phyloP scores from a whole-genome alignment of 2,329 filamentous ascomycete genomes.

The Nothophaeocryptopus gaeumannii region DNA sequence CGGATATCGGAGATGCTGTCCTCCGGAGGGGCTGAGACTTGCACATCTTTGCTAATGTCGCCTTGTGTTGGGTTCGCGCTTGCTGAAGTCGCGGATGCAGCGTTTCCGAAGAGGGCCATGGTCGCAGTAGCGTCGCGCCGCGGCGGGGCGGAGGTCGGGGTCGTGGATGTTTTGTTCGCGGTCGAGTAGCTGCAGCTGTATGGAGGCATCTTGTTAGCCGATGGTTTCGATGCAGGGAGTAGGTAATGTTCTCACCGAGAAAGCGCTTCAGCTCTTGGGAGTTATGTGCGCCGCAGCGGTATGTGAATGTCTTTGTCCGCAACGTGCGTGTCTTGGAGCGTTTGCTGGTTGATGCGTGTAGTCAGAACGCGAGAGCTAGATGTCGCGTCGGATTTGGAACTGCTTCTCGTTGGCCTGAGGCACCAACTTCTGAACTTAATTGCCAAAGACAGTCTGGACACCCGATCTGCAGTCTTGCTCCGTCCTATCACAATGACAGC shows the following conservation, averaged over 20 bases:
- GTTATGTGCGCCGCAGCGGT: too few relatives aligned
- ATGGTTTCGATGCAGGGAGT: slow-evolving; percentile 57
- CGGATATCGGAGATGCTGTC: slow-evolving; percentile 86
- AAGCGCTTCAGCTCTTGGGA: too few relatives aligned
- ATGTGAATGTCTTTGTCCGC: too few relatives aligned
- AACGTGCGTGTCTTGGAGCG: too few relatives aligned
- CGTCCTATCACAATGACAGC: too few relatives aligned
- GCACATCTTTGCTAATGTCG: slow-evolving; percentile 85
- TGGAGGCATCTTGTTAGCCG: slow-evolving; percentile 40
- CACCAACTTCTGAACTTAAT: not conserved
- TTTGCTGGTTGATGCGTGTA: too few relatives aligned
- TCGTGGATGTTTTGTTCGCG: not conserved
- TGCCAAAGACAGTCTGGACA: too few relatives aligned
- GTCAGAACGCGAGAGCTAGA: too few relatives aligned
- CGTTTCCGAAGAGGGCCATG: slow-evolving; percentile 47
- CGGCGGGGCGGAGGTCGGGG: not conserved
- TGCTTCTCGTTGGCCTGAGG: too few relatives aligned
- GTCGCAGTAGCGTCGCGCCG: not conserved
- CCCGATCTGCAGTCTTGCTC: too few relatives aligned
- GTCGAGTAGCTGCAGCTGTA: slow-evolving; percentile 3
- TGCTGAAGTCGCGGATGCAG: slow-evolving; percentile 50
- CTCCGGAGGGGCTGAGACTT: slow-evolving; percentile 72
- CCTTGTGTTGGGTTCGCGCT: slow-evolving; percentile 71
- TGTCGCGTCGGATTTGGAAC: too few relatives aligned
- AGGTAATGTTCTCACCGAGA: too few relatives aligned